Conservation (phyloP, 306 rosid genomes). For the Sphenostylis stenocarpa region DNA sequence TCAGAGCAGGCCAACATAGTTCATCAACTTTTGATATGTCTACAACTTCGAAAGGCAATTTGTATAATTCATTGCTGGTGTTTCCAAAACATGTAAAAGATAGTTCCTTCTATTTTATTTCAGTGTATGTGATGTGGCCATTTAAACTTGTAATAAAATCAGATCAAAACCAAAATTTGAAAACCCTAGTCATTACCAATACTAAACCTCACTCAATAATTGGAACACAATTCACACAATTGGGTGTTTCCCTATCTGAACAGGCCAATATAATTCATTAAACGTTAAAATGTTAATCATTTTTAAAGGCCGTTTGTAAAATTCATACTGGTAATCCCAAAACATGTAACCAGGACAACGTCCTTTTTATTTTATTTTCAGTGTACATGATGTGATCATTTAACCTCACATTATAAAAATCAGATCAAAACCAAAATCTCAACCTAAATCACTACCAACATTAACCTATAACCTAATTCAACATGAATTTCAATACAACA, state of each 20-base stretch:
- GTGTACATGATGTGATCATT: conserved; percentile 30
- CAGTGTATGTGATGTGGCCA: not conserved
- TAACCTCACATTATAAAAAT: conserved; percentile 30
- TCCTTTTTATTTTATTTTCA: conserved; percentile 31
- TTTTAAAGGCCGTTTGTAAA: not conserved
- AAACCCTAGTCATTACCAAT: not conserved
- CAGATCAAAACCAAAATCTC: conserved; percentile 38
- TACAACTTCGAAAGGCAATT: too few species aligned
- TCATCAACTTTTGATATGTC: too few species aligned
- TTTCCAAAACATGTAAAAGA: too few species aligned
- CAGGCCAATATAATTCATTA: not conserved
- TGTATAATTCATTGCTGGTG: too few species aligned
- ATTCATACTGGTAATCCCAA: conserved; percentile 14
- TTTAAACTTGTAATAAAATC: too few species aligned
- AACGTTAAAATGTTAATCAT: not conserved
- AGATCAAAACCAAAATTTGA: not conserved
- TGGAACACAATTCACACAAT: not conserved
- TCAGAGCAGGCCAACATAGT: too few species aligned
- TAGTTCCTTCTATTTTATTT: not conserved
- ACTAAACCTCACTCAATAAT: not conserved
- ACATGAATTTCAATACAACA: conserved; percentile 28
- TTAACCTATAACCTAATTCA: conserved; percentile 38
- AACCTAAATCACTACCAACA: conserved; percentile 25
- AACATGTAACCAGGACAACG: conserved; percentile 2
- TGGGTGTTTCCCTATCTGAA: not conserved